phyloP scores from a whole-genome alignment of 257 asterid genomes.

The Gentiana macrophylla region DNA sequence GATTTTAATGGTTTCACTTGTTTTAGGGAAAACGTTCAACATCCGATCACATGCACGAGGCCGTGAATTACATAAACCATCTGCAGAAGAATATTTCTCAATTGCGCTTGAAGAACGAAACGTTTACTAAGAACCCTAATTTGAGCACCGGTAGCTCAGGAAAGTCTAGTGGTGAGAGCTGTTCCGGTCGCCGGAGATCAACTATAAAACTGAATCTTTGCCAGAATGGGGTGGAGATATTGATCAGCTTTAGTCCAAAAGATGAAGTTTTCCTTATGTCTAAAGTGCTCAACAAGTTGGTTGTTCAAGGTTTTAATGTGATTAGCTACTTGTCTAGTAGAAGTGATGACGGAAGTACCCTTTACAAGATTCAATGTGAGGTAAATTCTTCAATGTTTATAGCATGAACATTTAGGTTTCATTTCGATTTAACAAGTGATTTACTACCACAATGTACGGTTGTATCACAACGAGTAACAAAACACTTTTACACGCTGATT shows the following conservation, averaged over 20 bases:
- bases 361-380: conserved; percentile 39
- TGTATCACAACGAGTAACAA: no score
- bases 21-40: conserved; percentile 43
- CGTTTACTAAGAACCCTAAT: no score
- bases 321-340: conserved; percentile 10
- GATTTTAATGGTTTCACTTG: no score
- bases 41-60: conserved; percentile 15
- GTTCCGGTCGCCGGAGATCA: conserved; percentile 18
- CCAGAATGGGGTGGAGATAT: conserved; percentile 32
- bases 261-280: conserved; percentile 25
- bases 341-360: conserved; percentile 18
- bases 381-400: conserved; percentile 10
- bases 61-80: no score
- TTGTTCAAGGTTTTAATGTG: no score
- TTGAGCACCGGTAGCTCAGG: no score
- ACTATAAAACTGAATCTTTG: conserved; percentile 19
- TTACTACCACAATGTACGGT: no score
- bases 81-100: no score
- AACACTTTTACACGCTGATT: no score
- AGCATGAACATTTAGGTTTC: neutral
- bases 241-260: conserved; percentile 15
- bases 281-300: conserved; percentile 4
- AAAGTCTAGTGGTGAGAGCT: no score
- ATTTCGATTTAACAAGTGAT: neutral
- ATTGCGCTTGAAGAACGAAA: no score